Percentiles rank a stretch among this genome's conserved stretches.
phyloP scores from a whole-genome alignment of 2,329 filamentous ascomycete species.

The Aureobasidium sp. region DNA sequence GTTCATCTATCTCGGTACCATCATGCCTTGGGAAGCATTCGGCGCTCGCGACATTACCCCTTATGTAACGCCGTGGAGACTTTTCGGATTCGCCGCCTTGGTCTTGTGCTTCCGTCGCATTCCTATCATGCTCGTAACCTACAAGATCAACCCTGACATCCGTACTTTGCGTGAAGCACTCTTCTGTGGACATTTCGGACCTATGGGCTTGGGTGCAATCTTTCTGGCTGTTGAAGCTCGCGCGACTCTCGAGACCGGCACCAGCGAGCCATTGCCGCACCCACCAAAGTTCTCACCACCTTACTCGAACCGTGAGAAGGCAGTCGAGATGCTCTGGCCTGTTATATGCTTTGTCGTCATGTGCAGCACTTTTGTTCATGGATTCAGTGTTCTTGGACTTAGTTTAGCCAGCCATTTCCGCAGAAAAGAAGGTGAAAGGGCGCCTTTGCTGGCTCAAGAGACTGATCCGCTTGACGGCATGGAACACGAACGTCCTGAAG shows the following conservation, averaged over 20 bases:
- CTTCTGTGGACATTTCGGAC: conserved; percentile 51
- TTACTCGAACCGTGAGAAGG: conserved; percentile 28
- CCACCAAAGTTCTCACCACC: conserved; percentile 34
- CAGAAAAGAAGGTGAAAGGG: conserved; percentile 40
- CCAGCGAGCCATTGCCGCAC: conserved; percentile 37
- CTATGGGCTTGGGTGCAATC: conserved; percentile 50
- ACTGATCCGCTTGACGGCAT: conserved; percentile 45
- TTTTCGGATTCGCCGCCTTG: conserved; percentile 42
- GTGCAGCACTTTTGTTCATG: conserved; percentile 48
- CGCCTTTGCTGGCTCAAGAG: conserved; percentile 44
- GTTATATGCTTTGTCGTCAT: conserved; percentile 49
- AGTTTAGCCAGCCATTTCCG: conserved; percentile 43
- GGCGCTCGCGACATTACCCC: conserved; percentile 33
- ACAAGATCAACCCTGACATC: conserved; percentile 43
- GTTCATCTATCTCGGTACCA: conserved; percentile 51
- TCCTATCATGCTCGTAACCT: conserved; percentile 43
- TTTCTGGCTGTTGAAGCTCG: conserved; percentile 52
- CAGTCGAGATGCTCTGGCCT: conserved; percentile 46
- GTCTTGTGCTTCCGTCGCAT: conserved; percentile 47
- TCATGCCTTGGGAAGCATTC: conserved; percentile 47
- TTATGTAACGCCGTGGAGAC: conserved; percentile 31
- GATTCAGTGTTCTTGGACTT: conserved; percentile 45
- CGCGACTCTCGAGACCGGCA: conserved; percentile 45
- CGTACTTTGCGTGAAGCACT: conserved; percentile 45
- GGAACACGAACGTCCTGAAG: conserved; percentile 34